These are phyloP conservation scores for Capsaspora owczarzaki DNA, from an alignment of 78 protist genomes.

Conservation along the genomic window DNA sequence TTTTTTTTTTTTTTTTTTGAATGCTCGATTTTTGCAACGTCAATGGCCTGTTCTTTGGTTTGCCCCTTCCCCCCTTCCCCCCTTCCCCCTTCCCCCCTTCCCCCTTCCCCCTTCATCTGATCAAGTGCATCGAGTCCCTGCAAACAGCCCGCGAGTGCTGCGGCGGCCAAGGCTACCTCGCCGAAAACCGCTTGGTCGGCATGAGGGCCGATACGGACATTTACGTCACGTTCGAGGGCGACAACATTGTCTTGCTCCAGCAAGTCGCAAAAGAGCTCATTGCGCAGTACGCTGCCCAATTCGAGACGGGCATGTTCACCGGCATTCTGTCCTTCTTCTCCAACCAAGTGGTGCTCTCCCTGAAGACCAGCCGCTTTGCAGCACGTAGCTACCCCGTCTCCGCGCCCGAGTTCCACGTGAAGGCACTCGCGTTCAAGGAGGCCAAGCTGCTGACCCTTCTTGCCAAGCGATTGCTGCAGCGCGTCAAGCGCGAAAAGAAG, in stretches of 20 bases:
- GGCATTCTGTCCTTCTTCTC: neutral
- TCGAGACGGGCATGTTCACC: neutral
- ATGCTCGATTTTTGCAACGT: too few species aligned
- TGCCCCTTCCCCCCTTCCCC: too few species aligned
- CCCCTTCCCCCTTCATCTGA: too few species aligned
- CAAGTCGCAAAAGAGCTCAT: constrained; percentile 38
- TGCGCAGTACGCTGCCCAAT: neutral
- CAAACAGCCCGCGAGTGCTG: constrained; percentile 5
- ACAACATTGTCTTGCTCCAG: constrained; percentile 52
- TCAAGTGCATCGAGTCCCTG: neutral
- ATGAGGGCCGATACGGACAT: neutral
- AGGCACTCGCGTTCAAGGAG: neutral
- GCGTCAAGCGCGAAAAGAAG: neutral
- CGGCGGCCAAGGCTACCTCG: constrained; percentile 17
- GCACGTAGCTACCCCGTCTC: neutral
- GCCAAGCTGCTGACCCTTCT: neutral
- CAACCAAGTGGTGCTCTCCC: neutral
- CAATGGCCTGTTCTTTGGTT: too few species aligned
- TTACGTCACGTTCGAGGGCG: constrained; percentile 42
- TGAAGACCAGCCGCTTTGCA: neutral
- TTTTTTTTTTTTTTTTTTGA: too few species aligned
- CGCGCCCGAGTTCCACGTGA: neutral
- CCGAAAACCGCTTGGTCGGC: neutral
- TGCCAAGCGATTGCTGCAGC: neutral
- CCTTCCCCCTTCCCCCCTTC: too few species aligned